Conservation (phyloP, 2,329 filamentous ascomycete genomes). For the Cladorrhinum sp. region DNA sequence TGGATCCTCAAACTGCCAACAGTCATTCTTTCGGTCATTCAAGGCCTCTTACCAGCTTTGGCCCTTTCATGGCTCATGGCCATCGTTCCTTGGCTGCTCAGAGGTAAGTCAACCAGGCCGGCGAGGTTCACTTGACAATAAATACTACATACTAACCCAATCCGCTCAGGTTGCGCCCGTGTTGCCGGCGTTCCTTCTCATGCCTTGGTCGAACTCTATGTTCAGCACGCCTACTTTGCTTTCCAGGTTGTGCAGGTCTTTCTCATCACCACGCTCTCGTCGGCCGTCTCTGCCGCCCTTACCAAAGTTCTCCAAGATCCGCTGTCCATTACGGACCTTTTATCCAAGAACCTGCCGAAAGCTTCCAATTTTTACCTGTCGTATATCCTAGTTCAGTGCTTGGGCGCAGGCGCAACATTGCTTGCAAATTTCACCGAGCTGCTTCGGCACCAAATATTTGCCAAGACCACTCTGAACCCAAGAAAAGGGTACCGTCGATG, state of each 20-base stretch:
- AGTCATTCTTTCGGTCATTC: slow-evolving; percentile 71
- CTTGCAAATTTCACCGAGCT: slow-evolving; percentile 69
- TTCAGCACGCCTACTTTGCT: slow-evolving; percentile 76
- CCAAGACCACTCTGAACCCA: slow-evolving; percentile 75
- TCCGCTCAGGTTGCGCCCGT: slow-evolving; percentile 64
- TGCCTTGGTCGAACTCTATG: slow-evolving; percentile 69
- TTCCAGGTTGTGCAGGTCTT: slow-evolving; percentile 85
- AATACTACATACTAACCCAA: slow-evolving; percentile 19
- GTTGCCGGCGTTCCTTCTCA: slow-evolving; percentile 67
- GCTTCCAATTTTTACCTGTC: slow-evolving; percentile 78
- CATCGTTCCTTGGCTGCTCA: slow-evolving; percentile 72
- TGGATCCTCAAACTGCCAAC: slow-evolving; percentile 72
- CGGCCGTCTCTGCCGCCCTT: slow-evolving; percentile 64
- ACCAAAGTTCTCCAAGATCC: slow-evolving; percentile 59
- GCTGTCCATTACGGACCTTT: slow-evolving; percentile 48
- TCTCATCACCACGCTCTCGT: slow-evolving; percentile 74
- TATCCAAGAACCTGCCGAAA: slow-evolving; percentile 63
- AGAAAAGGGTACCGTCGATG: slow-evolving; percentile 74
- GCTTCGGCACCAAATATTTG: slow-evolving; percentile 48
- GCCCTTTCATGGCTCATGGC: slow-evolving; percentile 79
- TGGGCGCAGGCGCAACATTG: slow-evolving; percentile 70
- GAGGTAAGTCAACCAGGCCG: slow-evolving; percentile 57
- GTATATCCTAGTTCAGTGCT: slow-evolving; percentile 82
- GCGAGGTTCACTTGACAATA: too few relatives aligned
- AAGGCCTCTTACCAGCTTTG: slow-evolving; percentile 77